Percentiles rank a stretch among this genome's conserved stretches.
Conservation (phyloP, 73 alveolate genomes). For the Symbiodinium natans region DNA sequence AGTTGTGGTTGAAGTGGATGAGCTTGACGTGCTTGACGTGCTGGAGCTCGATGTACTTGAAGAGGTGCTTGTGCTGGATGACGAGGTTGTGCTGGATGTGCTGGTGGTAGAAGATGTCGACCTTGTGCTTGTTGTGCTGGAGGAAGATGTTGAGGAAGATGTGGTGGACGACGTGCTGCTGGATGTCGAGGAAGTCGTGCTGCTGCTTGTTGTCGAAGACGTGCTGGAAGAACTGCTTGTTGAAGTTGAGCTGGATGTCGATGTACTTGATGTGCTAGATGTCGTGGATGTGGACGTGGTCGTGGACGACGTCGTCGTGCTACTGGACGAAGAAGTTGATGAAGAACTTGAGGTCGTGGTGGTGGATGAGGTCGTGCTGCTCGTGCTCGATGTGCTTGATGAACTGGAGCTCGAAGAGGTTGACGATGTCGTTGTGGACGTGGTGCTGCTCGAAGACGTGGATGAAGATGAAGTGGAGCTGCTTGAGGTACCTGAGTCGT, state of each 20-base stretch:
- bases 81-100: not conserved
- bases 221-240: constrained; percentile 24
- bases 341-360: not conserved
- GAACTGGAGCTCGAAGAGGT: no score
- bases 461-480: no score
- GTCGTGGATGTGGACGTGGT: not conserved
- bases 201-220: not conserved
- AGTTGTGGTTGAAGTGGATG: not conserved
- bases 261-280: not conserved
- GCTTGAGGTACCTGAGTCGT: no score
- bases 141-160: not conserved
- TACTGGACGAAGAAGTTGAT: not conserved
- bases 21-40: constrained; percentile 4
- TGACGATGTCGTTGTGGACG: no score
- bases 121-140: not conserved
- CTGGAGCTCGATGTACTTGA: not conserved
- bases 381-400: not conserved
- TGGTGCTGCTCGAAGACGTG: no score
- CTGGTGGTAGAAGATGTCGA: not conserved
- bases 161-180: not conserved
- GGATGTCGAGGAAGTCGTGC: not conserved
- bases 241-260: constrained; percentile 24
- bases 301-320: not conserved
- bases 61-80: not conserved
- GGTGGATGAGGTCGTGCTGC: not conserved